These are phyloP conservation scores for Puccinia coronata DNA, from an alignment of 1,284 basidiomycete genomes.

Conservation along the genomic window DNA sequence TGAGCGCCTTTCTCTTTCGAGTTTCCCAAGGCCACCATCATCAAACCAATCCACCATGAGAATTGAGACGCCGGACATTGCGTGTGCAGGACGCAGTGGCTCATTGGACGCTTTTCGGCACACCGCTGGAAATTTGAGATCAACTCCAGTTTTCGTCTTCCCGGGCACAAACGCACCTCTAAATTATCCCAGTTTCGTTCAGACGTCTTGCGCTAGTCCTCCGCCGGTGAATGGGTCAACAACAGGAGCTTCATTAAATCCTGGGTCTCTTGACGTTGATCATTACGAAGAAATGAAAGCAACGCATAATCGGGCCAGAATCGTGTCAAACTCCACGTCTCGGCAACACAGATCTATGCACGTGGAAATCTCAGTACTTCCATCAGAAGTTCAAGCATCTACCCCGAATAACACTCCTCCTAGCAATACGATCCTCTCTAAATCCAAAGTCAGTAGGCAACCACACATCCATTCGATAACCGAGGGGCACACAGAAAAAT, in stretches of 20 bases:
- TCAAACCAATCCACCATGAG: not conserved
- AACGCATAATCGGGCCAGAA: not conserved
- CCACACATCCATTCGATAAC: not conserved
- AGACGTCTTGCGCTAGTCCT: not conserved
- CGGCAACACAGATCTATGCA: slow-evolving; percentile 6
- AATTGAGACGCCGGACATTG: not conserved
- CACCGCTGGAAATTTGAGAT: not conserved
- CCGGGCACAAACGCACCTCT: not conserved
- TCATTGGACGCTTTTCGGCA: not conserved
- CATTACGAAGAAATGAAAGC: not conserved
- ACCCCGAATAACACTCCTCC: not conserved
- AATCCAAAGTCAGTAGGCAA: not conserved
- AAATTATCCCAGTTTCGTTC: not conserved
- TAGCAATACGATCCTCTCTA: not conserved
- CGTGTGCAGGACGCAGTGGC: too few species aligned
- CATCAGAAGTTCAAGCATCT: not conserved
- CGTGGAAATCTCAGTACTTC: not conserved
- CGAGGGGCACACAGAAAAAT: too few species aligned
- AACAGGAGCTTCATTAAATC: not conserved
- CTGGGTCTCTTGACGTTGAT: not conserved
- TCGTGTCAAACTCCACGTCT: not conserved
- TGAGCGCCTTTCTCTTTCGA: not conserved
- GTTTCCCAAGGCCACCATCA: not conserved
- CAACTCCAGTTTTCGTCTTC: not conserved
- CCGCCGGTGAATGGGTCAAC: not conserved